A percentile compares a stretch with the other conserved stretches of the same genome.
Evolutionary conservation across 441 rosid genomes (phyloP).

Genomic region (Erodium moschatum): DNA sequence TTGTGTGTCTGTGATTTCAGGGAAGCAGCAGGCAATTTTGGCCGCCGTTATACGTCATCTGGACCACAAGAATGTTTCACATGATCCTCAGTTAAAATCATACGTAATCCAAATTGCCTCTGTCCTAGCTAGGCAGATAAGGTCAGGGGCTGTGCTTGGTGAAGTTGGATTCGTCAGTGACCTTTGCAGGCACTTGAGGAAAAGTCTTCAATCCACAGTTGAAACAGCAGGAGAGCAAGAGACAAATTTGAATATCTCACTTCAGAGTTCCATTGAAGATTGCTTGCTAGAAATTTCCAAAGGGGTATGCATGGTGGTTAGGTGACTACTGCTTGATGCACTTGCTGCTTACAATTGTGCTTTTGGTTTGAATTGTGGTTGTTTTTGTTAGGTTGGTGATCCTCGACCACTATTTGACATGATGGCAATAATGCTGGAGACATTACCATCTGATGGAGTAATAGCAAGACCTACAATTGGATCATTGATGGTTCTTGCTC

Average conservation of each 20-base stretch:
- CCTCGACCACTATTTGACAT: constrained; percentile 55
- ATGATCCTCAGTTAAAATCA: constrained; percentile 71
- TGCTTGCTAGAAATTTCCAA: constrained; percentile 83
- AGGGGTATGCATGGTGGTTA: constrained; percentile 46
- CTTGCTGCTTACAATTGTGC: constrained; percentile 15
- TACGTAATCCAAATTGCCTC: constrained; percentile 64
- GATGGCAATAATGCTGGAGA: constrained; percentile 80
- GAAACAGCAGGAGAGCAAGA: constrained; percentile 66
- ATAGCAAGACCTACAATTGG: constrained; percentile 71
- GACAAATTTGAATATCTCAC: constrained; percentile 47
- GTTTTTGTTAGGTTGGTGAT: constrained; percentile 46
- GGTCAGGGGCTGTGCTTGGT: constrained; percentile 51
- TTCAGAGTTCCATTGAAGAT: constrained; percentile 84
- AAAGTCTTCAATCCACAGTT: constrained; percentile 72
- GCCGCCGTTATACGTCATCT: constrained; percentile 77
- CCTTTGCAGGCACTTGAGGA: constrained; percentile 87
- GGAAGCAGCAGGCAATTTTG: constrained; percentile 68
- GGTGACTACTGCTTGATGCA: not conserved
- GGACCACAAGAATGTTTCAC: constrained; percentile 78
- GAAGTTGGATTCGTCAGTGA: constrained; percentile 81
- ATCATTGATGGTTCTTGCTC: constrained; percentile 76
- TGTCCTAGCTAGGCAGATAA: constrained; percentile 63
- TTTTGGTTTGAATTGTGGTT: constrained; percentile 18
- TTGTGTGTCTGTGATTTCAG: constrained; percentile 33
- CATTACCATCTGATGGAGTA: constrained; percentile 65